Evolutionary conservation across 139 green algal genomes (phyloP).

Genomic region (Asterochloris erici): DNA sequence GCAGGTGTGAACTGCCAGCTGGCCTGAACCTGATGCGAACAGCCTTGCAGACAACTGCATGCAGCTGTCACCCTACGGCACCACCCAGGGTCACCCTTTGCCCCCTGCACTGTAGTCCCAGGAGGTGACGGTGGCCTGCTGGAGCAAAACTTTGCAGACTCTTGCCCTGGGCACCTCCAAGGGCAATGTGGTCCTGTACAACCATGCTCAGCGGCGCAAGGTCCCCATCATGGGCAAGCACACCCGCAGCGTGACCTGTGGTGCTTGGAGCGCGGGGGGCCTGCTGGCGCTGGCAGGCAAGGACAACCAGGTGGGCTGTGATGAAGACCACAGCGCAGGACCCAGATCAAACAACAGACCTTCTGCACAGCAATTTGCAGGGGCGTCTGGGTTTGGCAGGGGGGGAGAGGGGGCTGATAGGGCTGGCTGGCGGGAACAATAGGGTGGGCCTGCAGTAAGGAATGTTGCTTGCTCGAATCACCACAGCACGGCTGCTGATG

Average conservation of each 20-base stretch:
- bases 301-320: constrained; percentile 27
- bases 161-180: constrained; percentile 68
- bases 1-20: too few species aligned
- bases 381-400: too few species aligned
- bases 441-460: too few species aligned
- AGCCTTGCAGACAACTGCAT: background rate
- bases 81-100: too few species aligned
- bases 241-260: constrained; percentile 46
- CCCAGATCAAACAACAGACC: too few species aligned
- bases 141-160: constrained; percentile 42
- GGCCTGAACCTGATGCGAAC: background rate
- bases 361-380: too few species aligned
- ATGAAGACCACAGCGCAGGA: too few species aligned
- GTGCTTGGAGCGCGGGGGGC: constrained; percentile 56
- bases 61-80: too few species aligned
- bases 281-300: constrained; percentile 47
- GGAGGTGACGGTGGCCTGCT: constrained; percentile 53
- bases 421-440: too few species aligned
- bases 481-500: too few species aligned
- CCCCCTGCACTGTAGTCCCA: constrained; percentile 32
- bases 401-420: too few species aligned
- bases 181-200: constrained; percentile 71
- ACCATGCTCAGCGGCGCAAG: constrained; percentile 49
- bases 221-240: constrained; percentile 60
- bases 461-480: too few species aligned